Percentiles rank a stretch among this genome's conserved stretches.
Evolutionary conservation across 306 rosid species (phyloP).

Genomic region (Dryas drummondii): DNA sequence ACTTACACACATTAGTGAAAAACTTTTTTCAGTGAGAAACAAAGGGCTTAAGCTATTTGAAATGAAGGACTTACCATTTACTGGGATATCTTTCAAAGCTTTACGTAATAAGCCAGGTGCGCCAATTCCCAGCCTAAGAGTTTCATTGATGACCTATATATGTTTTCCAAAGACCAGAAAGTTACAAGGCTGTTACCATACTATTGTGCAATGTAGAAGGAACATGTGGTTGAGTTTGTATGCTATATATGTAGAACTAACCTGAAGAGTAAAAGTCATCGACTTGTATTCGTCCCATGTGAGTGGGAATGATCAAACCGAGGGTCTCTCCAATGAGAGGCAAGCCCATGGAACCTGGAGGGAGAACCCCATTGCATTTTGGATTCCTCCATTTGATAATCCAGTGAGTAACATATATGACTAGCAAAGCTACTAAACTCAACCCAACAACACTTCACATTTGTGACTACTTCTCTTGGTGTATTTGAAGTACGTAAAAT

Average conservation of each 20-base stretch:
- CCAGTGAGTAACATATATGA: slow-evolving; percentile 14
- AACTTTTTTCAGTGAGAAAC: not conserved
- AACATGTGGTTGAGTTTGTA: not conserved
- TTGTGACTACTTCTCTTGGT: no score
- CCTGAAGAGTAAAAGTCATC: slow-evolving; percentile 40
- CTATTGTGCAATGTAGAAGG: not conserved
- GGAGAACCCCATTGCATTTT: slow-evolving; percentile 34
- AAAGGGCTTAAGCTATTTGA: not conserved
- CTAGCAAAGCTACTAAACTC: slow-evolving; percentile 10
- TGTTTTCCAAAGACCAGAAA: not conserved
- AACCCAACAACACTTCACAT: slow-evolving; percentile 19
- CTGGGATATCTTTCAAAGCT: slow-evolving; percentile 32
- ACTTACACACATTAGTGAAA: not conserved
- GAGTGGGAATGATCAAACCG: slow-evolving; percentile 23
- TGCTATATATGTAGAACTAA: slow-evolving; percentile 5
- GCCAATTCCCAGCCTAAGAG: slow-evolving; percentile 30
- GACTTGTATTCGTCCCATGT: slow-evolving; percentile 47
- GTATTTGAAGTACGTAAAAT: no score
- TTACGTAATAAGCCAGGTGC: slow-evolving; percentile 37
- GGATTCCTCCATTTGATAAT: slow-evolving; percentile 33
- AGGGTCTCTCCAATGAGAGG: slow-evolving; percentile 45
- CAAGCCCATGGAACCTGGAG: slow-evolving; percentile 50
- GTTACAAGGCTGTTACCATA: not conserved
- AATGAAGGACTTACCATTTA: slow-evolving; percentile 22
- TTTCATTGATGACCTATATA: slow-evolving; percentile 38